phyloP scores from a whole-genome alignment of 2,329 filamentous ascomycete species.

The Phialocephala sp. region DNA sequence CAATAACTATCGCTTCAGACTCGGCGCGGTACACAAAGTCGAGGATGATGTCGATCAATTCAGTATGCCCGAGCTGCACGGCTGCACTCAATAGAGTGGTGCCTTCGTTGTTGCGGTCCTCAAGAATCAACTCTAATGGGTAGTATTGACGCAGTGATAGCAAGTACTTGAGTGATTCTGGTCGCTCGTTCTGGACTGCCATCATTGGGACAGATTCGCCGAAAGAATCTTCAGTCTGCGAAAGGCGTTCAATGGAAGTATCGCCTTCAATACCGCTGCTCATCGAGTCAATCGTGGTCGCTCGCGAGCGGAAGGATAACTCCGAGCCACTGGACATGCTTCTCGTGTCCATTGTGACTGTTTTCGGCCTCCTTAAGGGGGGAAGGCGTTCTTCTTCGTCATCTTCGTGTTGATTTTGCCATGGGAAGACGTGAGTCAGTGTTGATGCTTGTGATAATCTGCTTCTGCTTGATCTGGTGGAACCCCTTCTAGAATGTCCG shows the following conservation, averaged over 20 bases:
- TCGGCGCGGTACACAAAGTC: slow-evolving; percentile 68
- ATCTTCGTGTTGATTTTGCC: slow-evolving; percentile 65
- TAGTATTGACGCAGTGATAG: slow-evolving; percentile 80
- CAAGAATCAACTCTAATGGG: slow-evolving; percentile 70
- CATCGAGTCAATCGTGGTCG: slow-evolving; percentile 77
- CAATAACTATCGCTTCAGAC: slow-evolving; percentile 60
- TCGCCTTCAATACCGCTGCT: slow-evolving; percentile 81
- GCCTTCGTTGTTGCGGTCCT: slow-evolving; percentile 87
- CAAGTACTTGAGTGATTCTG: slow-evolving; percentile 78
- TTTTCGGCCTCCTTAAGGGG: slow-evolving; percentile 47
- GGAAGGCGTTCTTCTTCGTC: slow-evolving; percentile 48
- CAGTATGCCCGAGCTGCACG: slow-evolving; percentile 79
- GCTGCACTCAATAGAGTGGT: slow-evolving; percentile 90
- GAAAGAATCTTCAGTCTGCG: slow-evolving; percentile 70
- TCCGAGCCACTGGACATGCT: slow-evolving; percentile 88
- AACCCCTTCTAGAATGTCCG: slow-evolving; percentile 33
- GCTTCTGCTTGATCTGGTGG: slow-evolving; percentile 31
- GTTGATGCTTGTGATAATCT: slow-evolving; percentile 41
- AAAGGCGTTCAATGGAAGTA: slow-evolving; percentile 78
- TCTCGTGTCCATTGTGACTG: slow-evolving; percentile 86
- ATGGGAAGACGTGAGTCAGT: slow-evolving; percentile 89
- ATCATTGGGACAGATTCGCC: slow-evolving; percentile 92
- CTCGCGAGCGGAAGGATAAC: slow-evolving; percentile 80
- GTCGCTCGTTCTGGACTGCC: slow-evolving; percentile 75
- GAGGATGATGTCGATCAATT: slow-evolving; percentile 77